Conservation (phyloP, 1,284 basidiomycete species). For the Meira miltonrushii region DNA sequence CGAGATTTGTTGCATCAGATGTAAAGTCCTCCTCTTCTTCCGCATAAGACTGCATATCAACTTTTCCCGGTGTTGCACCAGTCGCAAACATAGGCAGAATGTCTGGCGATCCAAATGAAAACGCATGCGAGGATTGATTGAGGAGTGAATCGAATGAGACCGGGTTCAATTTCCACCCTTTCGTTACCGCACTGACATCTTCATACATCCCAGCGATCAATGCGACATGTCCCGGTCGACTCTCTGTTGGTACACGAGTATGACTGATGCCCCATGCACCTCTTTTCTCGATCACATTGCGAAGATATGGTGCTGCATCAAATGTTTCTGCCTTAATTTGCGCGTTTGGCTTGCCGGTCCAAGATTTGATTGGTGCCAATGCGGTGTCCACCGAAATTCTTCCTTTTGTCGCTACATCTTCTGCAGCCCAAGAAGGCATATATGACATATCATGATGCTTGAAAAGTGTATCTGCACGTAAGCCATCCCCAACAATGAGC, state of each 20-base stretch:
- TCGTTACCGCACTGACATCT: slow-evolving; percentile 79
- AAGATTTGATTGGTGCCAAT: neutral
- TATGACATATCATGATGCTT: slow-evolving; percentile 45
- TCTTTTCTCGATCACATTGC: slow-evolving; percentile 61
- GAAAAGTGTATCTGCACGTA: slow-evolving; percentile 76
- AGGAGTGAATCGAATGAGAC: slow-evolving; percentile 85
- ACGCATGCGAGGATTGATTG: slow-evolving; percentile 73
- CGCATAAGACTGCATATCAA: slow-evolving; percentile 71
- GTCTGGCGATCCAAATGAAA: slow-evolving; percentile 80
- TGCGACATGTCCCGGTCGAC: slow-evolving; percentile 77
- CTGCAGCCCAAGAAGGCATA: slow-evolving; percentile 29
- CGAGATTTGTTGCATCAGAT: slow-evolving; percentile 68
- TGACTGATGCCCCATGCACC: slow-evolving; percentile 80
- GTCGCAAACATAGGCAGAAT: slow-evolving; percentile 81
- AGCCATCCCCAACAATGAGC: slow-evolving; percentile 68
- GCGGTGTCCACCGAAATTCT: neutral
- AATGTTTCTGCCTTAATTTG: neutral
- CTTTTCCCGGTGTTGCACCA: slow-evolving; percentile 64
- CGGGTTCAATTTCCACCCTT: slow-evolving; percentile 85
- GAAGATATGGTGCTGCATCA: slow-evolving; percentile 67
- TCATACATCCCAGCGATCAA: slow-evolving; percentile 90
- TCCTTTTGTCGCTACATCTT: neutral
- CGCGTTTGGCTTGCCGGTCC: neutral
- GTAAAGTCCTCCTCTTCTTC: slow-evolving; percentile 62
- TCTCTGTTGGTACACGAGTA: slow-evolving; percentile 81